Evolutionary conservation across 495 filamentous ascomycete species (phyloP), one percentile per base, ranked within the genome.

Genomic region (Aspergillus steynii): DNA sequence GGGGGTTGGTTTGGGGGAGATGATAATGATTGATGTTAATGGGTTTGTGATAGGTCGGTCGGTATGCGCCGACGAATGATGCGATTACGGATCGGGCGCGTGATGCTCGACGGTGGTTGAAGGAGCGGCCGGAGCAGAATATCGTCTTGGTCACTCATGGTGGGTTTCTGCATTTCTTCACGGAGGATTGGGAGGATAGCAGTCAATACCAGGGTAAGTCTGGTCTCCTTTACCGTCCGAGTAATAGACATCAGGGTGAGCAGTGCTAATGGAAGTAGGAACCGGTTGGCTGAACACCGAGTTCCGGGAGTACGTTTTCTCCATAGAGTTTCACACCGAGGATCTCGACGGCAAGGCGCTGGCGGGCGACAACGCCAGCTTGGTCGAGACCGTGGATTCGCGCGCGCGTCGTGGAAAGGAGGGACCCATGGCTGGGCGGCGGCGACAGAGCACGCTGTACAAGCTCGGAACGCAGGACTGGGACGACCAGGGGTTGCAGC

Each of bases 281-380:
- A 96, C 92, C 0, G 91, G 90, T 20, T 97, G 93, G 93, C 64
- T 65, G 9, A 97, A 97, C 73, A 88, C 88, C 10, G 93, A 97
- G 74, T 90, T 82, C 68, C 86, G 93, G 53, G 86, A 84, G 7
- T 97, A 89, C 72, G 74, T 74, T 32, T 96, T 96, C 76, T 76
- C 73, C 4, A 80, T 86, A 28, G 66, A 71, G 27, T 56, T 53
- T 25, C 66, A 79, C 62, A 68, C 54, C 0, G 65, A 74, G 14
- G 77, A 81, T 61, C 58, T 81, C 37, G 75, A 77, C 58, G 77
- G 72, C 31, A 58, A 68, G 27, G 29, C 58, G 27, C 71, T 80
- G 28, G 78, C 82, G 46, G 75, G 79, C 52, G 84, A 87, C 55
- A 83, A 85, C 54, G 83, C 86, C 15, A 84, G 85, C 6, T 71